Base-by-base conservation (phyloP, 352 stramenopile genomes). In the Globisporangium acanthophoron region DNA sequence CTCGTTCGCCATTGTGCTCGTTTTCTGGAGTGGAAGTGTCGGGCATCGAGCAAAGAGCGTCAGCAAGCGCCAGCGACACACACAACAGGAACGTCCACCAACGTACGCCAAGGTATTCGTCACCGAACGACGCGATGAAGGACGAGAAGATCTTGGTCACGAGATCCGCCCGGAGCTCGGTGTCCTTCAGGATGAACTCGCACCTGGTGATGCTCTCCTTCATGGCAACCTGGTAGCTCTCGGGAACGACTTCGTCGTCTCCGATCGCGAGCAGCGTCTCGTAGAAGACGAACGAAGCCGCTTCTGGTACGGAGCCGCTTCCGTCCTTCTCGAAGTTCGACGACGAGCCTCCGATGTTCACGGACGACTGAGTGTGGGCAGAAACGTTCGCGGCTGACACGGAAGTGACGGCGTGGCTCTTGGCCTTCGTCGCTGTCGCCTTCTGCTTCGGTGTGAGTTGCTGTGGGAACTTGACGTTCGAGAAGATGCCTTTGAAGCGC, bases 81-180 rank as follows among this genome's bases (percentile, higher is more conserved):
- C 12, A 13, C 24, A 15, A 3, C 48, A 54, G n/a, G 9, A 41
- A 3, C 20, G n/a, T 21, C 2, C 12, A 9, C 8, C 12, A n/a
- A 48, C 64, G 37, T 76, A 93, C 84, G 6, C 55, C 62, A 20
- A 92, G 59, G 40, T 85, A 90, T 21, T 88, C 74, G 39, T 90
- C 84, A 20, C 76, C 79, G 61, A 78, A 90, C 13, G 73, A 72
- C 3, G 67, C 64, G 27, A 73, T 62, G 51, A 88, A 90, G 1
- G 67, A 79, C 12, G 72, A 76, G 54, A 88, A 91, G 3, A 88
- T 31, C 48, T 87, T 89, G 12, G 80, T 89, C 29, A 87, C 57
- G 12, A 93, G 56, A 48, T 93, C 84, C 1, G 71, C 73, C 6
- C 73, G 73, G 56, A 91, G 50, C 44, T 93, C 84, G 11, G 76